Percentiles rank a stretch among this genome's conserved stretches.
Conservation (phyloP, 768 basidiomycete genomes). For the Lanmaoa pseudosensibilis region DNA sequence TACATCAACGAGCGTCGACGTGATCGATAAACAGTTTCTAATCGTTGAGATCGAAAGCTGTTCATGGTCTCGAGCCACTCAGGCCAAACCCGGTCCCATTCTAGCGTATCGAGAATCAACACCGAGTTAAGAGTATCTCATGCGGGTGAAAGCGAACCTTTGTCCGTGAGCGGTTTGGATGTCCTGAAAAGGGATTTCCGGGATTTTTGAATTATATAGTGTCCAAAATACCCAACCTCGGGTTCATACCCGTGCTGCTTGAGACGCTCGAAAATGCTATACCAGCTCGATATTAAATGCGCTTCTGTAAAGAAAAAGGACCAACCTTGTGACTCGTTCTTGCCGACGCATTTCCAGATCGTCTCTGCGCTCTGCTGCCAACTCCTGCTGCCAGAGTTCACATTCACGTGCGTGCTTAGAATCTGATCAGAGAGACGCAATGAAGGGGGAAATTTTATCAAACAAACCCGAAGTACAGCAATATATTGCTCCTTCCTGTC, state of each 20-base stretch:
- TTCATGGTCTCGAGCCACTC: not conserved
- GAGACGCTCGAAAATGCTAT: slow-evolving; percentile 12
- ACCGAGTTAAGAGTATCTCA: not conserved
- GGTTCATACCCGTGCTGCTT: slow-evolving; percentile 1
- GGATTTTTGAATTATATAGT: not conserved
- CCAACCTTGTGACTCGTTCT: not conserved
- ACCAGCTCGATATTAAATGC: not conserved
- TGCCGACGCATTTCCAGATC: not conserved
- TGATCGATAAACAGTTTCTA: not conserved
- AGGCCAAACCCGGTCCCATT: slow-evolving; percentile 15
- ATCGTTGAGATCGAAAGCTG: not conserved
- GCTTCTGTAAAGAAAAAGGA: not conserved
- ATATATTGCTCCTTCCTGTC: not conserved
- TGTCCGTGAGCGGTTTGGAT: slow-evolving; percentile 3
- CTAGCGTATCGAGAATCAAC: not conserved
- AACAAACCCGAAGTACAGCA: not conserved
- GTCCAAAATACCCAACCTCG: not conserved
- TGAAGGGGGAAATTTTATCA: too few species aligned
- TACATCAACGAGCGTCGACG: not conserved
- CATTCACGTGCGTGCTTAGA: slow-evolving; percentile 6
- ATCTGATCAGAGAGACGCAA: not conserved
- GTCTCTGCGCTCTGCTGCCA: not conserved
- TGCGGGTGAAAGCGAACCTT: not conserved
- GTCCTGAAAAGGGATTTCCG: not conserved
- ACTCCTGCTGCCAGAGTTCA: not conserved